Base-by-base conservation (phyloP, 2,329 filamentous ascomycete species). In the Ceratocystis alfenasii region DNA sequence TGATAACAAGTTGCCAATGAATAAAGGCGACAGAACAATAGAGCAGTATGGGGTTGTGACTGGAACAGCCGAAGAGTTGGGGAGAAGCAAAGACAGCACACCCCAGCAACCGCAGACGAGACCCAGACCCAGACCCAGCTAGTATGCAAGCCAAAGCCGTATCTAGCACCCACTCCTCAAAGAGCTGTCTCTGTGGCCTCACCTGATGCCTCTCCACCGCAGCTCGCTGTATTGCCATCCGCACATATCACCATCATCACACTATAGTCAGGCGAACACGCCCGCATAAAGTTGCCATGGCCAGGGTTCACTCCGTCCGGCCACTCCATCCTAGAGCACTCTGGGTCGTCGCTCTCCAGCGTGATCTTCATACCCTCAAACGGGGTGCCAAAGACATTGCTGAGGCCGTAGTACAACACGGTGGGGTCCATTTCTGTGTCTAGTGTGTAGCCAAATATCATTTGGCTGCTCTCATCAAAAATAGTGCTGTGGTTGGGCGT, bases 381-480 rank as follows among this genome's bases (percentile, higher is more conserved):
- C 3, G 73, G 70, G 63, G 77, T 72, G n/a, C 76, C 76, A 63
- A 77, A 77, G 12, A 77, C 73, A 67, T 73, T 71, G 69, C 71
- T 74, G 25, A 78, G 70, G 66, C 78, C 76, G 64, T 77, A 78
- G 73, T 74, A 78, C 62, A 78, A 41, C 48, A 44, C 50, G 5
- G 20, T 8, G 1, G 63, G 50, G 6, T 50, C 66, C 5, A 68
- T 68, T 61, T 59, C 68, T 63, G 69, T 70, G 64, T 75, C 73
- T 28, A 78, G 72, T 70, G 69, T 76, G 69, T 76, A 77, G 41
- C 76, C 75, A 60, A 75, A 76, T 66, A 74, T 72, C 69, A 74
- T 74, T 72, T 78, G 74, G 33, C 76, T 71, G 22, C 72, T 72
- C 68, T 74, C 74, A 1, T 72, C 74, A 71, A 71, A 76, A 45